Percentiles rank a stretch among this genome's conserved stretches.
Evolutionary conservation across 768 basidiomycete species (phyloP).

Genomic region (Pleurotus tuber-regium): DNA sequence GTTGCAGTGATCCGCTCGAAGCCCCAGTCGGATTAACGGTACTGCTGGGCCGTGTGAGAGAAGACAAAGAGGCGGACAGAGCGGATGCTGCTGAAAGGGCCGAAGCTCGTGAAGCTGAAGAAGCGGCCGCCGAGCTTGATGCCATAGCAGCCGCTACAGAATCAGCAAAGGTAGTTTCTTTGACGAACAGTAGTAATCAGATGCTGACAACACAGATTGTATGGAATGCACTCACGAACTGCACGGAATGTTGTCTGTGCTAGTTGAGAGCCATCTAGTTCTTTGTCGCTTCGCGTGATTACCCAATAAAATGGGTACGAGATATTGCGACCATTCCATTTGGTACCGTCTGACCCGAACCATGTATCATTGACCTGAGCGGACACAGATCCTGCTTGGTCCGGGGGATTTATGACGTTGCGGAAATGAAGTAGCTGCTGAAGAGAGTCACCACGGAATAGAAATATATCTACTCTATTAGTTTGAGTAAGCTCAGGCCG

Average conservation of each 20-base stretch:
- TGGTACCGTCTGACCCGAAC: conserved; percentile 56
- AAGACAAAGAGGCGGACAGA: conserved; percentile 17
- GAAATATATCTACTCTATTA: conserved; percentile 70
- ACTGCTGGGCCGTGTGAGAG: conserved; percentile 17
- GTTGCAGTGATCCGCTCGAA: conserved; percentile 45
- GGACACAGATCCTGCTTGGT: conserved; percentile 51
- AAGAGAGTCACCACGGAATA: conserved; percentile 71
- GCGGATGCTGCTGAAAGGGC: conserved; percentile 47
- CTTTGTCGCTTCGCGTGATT: conserved; percentile 56
- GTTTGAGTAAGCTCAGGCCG: conserved; percentile 63
- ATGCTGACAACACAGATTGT: neutral
- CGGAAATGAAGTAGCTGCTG: conserved; percentile 41
- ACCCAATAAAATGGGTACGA: conserved; percentile 78
- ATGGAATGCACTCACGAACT: conserved; percentile 62
- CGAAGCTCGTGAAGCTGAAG: conserved; percentile 34
- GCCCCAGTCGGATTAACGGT: conserved; percentile 14
- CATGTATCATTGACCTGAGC: conserved; percentile 71
- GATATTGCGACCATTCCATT: conserved; percentile 49
- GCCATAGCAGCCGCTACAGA: conserved; percentile 59
- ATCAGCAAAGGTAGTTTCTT: conserved; percentile 78
- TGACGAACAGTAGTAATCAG: conserved; percentile 11
- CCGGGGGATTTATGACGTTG: conserved; percentile 42
- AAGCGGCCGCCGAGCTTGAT: conserved; percentile 33
- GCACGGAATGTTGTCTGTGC: conserved; percentile 77
- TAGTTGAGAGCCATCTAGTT: conserved; percentile 55